A percentile compares a stretch with the other conserved stretches of the same genome.
Conservation (phyloP, 1,284 basidiomycete genomes). For the Boletus nobilissimus region DNA sequence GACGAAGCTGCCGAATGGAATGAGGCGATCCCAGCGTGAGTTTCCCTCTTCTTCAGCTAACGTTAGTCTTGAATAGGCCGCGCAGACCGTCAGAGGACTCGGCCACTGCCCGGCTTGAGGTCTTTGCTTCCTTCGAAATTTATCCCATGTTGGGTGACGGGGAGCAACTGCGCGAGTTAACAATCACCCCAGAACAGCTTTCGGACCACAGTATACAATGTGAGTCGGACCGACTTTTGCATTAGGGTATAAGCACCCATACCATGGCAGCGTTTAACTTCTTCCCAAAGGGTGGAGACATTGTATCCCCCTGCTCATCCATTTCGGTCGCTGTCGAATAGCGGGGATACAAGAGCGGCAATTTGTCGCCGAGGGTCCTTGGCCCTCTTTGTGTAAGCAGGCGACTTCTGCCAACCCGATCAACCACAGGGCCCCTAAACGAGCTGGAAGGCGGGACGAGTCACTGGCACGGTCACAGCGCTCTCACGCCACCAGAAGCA, state of each 20-base stretch:
- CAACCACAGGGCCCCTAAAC: background rate
- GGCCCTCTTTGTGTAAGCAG: background rate
- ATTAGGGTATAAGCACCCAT: background rate
- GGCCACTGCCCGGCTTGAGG: background rate
- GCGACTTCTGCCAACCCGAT: background rate
- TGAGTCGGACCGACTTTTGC: background rate
- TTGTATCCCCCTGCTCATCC: no score
- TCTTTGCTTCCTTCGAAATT: background rate
- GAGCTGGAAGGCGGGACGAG: background rate
- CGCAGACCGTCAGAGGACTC: background rate
- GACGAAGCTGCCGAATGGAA: background rate
- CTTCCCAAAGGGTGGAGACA: no score
- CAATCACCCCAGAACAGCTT: background rate
- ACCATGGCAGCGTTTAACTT: background rate
- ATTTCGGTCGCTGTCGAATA: background rate
- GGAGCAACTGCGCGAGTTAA: background rate
- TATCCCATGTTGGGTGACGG: background rate
- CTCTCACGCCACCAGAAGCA: no score
- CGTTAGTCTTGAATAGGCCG: background rate
- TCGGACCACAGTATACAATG: background rate
- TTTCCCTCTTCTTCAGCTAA: background rate
- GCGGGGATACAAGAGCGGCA: background rate
- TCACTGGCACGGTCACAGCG: no score
- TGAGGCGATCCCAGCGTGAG: background rate
- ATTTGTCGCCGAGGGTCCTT: background rate